A percentile compares a stretch with the other conserved stretches of the same genome.
These are phyloP conservation scores for Erysimum cheiranthoides DNA, from an alignment of 345 rosid genomes.

Conservation along the genomic window DNA sequence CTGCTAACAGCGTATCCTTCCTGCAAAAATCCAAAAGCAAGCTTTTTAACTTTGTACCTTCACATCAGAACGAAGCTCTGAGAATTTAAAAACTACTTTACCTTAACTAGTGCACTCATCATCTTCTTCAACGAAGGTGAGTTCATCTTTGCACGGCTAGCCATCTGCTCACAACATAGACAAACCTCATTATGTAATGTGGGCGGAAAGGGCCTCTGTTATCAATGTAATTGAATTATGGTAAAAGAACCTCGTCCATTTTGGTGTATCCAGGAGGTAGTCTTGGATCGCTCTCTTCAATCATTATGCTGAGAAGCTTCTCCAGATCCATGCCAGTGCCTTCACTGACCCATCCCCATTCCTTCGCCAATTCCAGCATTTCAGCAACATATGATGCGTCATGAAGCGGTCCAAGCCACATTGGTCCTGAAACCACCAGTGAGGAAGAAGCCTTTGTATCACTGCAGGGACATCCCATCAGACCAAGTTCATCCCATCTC, in stretches of 20 bases:
- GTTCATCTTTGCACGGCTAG: constrained; percentile 78
- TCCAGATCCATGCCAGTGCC: constrained; percentile 62
- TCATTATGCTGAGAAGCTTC: constrained; percentile 70
- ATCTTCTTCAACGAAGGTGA: constrained; percentile 71
- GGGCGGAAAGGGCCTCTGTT: neutral
- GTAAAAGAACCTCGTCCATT: constrained; percentile 68
- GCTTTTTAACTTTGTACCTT: neutral
- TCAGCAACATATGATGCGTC: constrained; percentile 58
- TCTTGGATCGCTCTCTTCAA: constrained; percentile 84
- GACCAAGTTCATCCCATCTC: constrained; percentile 76
- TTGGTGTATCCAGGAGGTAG: constrained; percentile 84
- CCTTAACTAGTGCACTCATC: constrained; percentile 63
- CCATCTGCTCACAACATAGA: constrained; percentile 56
- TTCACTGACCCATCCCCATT: constrained; percentile 78
- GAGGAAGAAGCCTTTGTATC: constrained; percentile 56
- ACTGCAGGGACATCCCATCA: constrained; percentile 64
- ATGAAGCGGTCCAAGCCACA: constrained; percentile 93
- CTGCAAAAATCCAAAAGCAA: constrained; percentile 47
- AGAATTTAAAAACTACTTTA: constrained; percentile 21
- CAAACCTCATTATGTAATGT: constrained; percentile 1
- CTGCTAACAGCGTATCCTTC: constrained; percentile 80
- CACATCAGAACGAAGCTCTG: neutral
- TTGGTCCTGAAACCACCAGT: constrained; percentile 68
- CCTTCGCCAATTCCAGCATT: constrained; percentile 68
- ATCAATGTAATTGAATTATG: neutral